Evolutionary conservation across 345 rosid genomes (phyloP).

Genomic region (Barbarea vulgaris): DNA sequence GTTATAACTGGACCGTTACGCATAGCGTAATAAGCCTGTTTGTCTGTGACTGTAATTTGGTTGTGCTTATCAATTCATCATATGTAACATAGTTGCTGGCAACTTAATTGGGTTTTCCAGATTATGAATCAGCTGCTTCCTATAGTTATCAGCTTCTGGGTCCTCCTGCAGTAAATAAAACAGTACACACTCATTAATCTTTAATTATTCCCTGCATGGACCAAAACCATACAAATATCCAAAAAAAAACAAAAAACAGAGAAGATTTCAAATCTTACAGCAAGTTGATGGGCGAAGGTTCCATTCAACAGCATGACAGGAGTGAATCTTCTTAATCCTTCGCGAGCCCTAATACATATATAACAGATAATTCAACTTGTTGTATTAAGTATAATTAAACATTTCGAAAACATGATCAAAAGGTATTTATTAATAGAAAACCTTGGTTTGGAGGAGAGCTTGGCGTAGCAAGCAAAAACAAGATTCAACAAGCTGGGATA

Average conservation of each 20-base stretch:
- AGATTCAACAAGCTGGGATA: constrained; percentile 6
- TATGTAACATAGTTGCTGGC: not conserved
- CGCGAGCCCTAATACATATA: constrained; percentile 37
- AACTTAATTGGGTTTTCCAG: not conserved
- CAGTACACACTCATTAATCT: not conserved
- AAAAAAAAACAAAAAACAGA: not conserved
- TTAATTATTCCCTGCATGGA: not conserved
- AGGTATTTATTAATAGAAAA: too few relatives aligned
- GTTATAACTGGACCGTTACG: constrained; percentile 5
- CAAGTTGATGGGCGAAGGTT: constrained; percentile 22
- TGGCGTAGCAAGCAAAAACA: constrained; percentile 50
- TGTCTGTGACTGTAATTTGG: not conserved
- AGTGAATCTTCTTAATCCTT: constrained; percentile 5
- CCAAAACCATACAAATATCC: not conserved
- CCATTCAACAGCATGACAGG: constrained; percentile 32
- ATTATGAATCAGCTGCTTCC: constrained; percentile 23
- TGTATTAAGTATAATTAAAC: not conserved
- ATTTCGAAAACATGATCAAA: too few relatives aligned
- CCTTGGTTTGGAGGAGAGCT: constrained; percentile 58
- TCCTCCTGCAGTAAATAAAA: constrained; percentile 31
- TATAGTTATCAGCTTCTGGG: not conserved
- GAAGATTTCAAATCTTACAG: constrained; percentile 29
- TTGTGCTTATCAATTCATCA: not conserved
- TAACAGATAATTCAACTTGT: not conserved
- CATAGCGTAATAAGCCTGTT: constrained; percentile 3